These are phyloP conservation scores for Tilletia setariae DNA, from an alignment of 1,284 basidiomycete genomes.

Conservation along the genomic window DNA sequence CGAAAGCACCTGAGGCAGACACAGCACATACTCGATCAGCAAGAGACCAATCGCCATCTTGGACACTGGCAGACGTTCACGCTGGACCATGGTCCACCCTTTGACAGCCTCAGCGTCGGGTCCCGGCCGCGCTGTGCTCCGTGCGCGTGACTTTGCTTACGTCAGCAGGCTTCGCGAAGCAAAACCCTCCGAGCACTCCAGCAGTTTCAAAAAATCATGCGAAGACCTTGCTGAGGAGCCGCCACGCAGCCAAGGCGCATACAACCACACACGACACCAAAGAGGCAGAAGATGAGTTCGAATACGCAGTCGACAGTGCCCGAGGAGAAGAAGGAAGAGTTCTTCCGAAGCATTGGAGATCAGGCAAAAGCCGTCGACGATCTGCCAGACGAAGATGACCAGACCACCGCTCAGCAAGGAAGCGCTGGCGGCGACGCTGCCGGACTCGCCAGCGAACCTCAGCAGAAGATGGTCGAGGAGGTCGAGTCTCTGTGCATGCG, in stretches of 20 bases:
- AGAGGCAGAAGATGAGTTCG: not conserved
- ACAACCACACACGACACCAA: too few relatives aligned
- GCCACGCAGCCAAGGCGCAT: too few relatives aligned
- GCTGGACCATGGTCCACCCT: too few relatives aligned
- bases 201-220: too few relatives aligned
- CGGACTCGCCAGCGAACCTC: not conserved
- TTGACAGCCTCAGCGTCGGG: too few relatives aligned
- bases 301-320: not conserved
- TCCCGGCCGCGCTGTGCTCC: too few relatives aligned
- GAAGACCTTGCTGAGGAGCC: too few relatives aligned
- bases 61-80: too few relatives aligned
- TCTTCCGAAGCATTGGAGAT: conserved; percentile 45
- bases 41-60: conserved; percentile 10
- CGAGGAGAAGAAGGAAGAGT: conserved; percentile 21
- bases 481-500: conserved; percentile 92
- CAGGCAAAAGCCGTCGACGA: conserved; percentile 26
- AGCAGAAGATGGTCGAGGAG: conserved; percentile 47
- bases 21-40: not conserved
- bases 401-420: not conserved
- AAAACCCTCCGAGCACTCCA: too few relatives aligned
- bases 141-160: too few relatives aligned
- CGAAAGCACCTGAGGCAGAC: too few relatives aligned
- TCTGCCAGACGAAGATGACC: conserved; percentile 3
- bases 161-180: too few relatives aligned
- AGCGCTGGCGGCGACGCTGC: not conserved